phyloP scores from a whole-genome alignment of 1,284 basidiomycete species.

The Waitea zeae region DNA sequence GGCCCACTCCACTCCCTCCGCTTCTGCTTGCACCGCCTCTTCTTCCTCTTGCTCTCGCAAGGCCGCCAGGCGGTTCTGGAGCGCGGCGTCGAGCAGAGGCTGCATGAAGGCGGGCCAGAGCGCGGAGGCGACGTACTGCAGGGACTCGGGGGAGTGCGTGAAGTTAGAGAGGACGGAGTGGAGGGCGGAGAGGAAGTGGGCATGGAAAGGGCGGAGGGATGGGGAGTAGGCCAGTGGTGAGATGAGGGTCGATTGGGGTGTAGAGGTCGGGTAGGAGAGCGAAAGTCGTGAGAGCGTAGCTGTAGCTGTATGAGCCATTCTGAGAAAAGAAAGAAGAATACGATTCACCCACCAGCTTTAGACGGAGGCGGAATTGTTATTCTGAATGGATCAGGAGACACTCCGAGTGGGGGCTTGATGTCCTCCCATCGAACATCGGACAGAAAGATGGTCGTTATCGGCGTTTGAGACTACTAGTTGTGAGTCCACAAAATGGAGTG shows the following conservation, averaged over 20 bases:
- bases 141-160: constrained; percentile 47
- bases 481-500: constrained; percentile 4
- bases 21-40: constrained; percentile 11
- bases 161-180: constrained; percentile 50
- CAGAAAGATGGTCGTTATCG: constrained; percentile 43
- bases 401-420: constrained; percentile 49
- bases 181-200: constrained; percentile 47
- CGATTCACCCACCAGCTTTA: constrained; percentile 38
- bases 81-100: constrained; percentile 35
- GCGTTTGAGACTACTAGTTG: constrained; percentile 19
- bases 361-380: constrained; percentile 38
- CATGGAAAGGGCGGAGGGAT: constrained; percentile 37
- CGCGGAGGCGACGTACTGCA: constrained; percentile 60
- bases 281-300: constrained; percentile 18
- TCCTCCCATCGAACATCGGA: constrained; percentile 63
- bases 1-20: background rate
- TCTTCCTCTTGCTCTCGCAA: constrained; percentile 9
- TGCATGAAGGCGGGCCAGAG: constrained; percentile 67
- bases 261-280: constrained; percentile 8
- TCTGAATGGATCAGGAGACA: constrained; percentile 61
- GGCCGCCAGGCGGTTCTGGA: background rate
- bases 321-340: background rate
- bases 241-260: constrained; percentile 7
- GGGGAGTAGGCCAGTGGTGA: constrained; percentile 28
- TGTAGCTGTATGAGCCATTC: constrained; percentile 12